Base-by-base conservation (phyloP, 2,329 filamentous ascomycete genomes). In the Gyromitra esculenta region DNA sequence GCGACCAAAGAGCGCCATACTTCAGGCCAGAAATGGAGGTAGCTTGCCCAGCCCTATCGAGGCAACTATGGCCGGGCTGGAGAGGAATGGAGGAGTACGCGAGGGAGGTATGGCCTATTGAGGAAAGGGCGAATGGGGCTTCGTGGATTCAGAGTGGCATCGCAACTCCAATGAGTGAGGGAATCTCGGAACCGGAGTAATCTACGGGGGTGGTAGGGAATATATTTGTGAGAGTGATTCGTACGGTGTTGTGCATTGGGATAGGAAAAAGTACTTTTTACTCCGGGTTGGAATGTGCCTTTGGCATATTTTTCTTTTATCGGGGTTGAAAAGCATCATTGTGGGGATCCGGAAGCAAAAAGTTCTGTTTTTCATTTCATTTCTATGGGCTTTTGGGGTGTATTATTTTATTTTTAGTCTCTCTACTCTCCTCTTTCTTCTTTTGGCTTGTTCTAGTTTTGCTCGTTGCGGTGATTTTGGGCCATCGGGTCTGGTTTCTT, bases 1-100 rank as follows among this genome's bases (percentile, higher is more conserved):
- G 84, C 31, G 82, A 85, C 0, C 84, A 86, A 21, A 77, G 79
- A 2, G 68, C 82, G 5, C 81, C 82, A 7, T 81, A 81, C 69
- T 81, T 81, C 56, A 80, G 79, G n/a, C 80, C 80, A 6, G 80
- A 80, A 50, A 80, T 91, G 31, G 89, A 91, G 79, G 83, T 84
- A 1, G 89, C 87, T 79, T 92, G 92, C 79, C 93, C 94, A 0
- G 87, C 88, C 7, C 90, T 93, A 80, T 92, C 94, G 0, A 86
- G 95, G 77, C 88, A 91, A 80, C 85, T 99, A 31, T 98, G 96
- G 96, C 93, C 97, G 82, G 96, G 94, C 2, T 93, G 93, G 80
- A 88, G 96, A 70, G 92, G 93, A 39, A 88, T 98, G 80, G 94
- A 97, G 82, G 96, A 98, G 84, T 99, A 98, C 83, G 95, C 95